Base-by-base conservation (phyloP, 192 early-diverging fungal genomes). In the Diversispora epigaea region DNA sequence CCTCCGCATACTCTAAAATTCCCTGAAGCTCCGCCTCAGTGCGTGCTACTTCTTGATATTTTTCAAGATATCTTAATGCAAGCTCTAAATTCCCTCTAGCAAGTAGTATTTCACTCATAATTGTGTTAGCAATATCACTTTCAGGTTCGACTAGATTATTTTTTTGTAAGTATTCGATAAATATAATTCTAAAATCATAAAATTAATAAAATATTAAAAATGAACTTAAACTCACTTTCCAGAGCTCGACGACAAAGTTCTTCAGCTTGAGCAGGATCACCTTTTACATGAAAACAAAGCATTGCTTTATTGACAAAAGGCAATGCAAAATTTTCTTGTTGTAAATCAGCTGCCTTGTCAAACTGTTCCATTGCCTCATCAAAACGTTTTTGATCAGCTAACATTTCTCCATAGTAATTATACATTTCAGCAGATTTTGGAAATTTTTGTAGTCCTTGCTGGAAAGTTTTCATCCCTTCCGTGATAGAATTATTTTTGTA, bases 261-360 rank as follows among this genome's bases (percentile, higher is more conserved):
- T 86, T 94, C 90, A 39, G 96, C 93, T 69, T 83, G 81, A 55
- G 81, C 84, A n/a, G 86, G 76, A 75, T 99, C 90, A 22, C 87
- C 83, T 64, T 86, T 91, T 67, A 84, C 86, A 77, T 98, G 95
- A 79, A 94, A 91, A 80, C 86, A 82, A 71, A 89, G 81, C 61
- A 93, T 85, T 17, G 94, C 92, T 82, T 98, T 96, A 87, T 99
- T 99, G 80, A 99, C 97, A 73, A 95, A 96, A n/a, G 96, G 93
- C 64, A 98, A 85, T n/a, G 97, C 94, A 43, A 64, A 44, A 78
- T 93, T 94, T 61, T 83, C 83, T 4, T 85, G 82, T 77, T 93
- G 90, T 75, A 98, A 81, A 68, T 90, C 85, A 54, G 95, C 88
- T 0, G 96, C 94, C 80, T 96, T 96, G 73, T 93, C 92, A 77